Base-by-base conservation (phyloP, 2,329 filamentous ascomycete species). In the Neopestalotiopsis clavispora region DNA sequence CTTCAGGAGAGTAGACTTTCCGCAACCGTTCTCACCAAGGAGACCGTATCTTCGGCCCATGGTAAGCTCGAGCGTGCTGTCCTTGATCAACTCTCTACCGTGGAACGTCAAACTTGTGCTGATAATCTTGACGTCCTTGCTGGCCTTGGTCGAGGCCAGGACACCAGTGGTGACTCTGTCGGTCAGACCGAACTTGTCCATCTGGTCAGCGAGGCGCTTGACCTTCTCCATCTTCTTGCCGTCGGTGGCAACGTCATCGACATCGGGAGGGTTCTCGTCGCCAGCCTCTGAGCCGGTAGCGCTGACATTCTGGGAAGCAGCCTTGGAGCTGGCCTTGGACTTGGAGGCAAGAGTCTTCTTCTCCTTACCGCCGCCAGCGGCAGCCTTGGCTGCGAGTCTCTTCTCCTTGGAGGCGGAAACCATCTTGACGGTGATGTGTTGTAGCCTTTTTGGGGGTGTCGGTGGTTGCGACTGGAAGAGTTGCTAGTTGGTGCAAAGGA, bases 131-230 rank as follows among this genome's bases (percentile, higher is more conserved):
- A 97, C 94, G 83, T 99, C 96, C 83, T 94, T 92, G 85, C 93
- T 97, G 74, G 93, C 87, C 72, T 89, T 83, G 72, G 95, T 90
- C 59, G 96, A 99, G 49, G 95, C 88, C 71, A 99, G 87, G 68
- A 99, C 96, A 89, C 96, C 96, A 70, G 96, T 99, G 71, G 97
- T 99, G 81, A 99, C 96, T 82, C 96, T 93, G 84, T 99, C 96
- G 14, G 96, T 98, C 73, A 99, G 88, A 78, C 96, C 96, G 80
- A 97, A 90, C 85, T 97, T 93, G 85, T 99, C 96, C 88, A 97
- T 92, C 85, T 99, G 97, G 67, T 95, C 87, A 59, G 93, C 91
- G 74, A 99, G 88, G 80, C 94, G 94, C 85, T 94, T 92, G 73
- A 98, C 91, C 79, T 92, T 92, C 74, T 92, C 90, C 81, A 91